These are phyloP conservation scores for Beauveria scarabaeidicola DNA, from an alignment of 2,329 filamentous ascomycete genomes.

Conservation along the genomic window DNA sequence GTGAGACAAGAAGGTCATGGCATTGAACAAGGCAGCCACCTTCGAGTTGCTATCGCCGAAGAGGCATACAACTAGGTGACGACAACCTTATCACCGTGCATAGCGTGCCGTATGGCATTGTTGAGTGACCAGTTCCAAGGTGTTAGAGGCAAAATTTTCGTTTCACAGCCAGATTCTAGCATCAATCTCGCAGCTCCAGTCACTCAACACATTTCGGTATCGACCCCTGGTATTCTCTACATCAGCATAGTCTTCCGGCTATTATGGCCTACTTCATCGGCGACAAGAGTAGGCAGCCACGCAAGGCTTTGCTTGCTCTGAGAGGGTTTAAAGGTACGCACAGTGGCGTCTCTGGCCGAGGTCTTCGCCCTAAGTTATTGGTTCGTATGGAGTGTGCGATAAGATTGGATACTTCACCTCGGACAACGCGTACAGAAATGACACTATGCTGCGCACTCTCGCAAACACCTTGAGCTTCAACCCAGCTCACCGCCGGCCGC, in stretches of 20 bases:
- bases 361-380: conserved; percentile 7
- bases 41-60: background rate
- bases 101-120: background rate
- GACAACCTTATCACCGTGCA: background rate
- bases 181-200: background rate
- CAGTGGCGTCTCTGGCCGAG: conserved; percentile 8
- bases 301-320: background rate
- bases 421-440: conserved; percentile 14
- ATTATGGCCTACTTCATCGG: background rate
- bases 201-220: background rate
- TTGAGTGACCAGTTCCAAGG: background rate
- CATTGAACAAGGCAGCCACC: background rate
- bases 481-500: background rate
- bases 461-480: conserved; percentile 10
- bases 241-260: background rate
- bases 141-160: background rate
- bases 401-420: conserved; percentile 11
- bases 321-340: conserved; percentile 10
- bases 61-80: background rate
- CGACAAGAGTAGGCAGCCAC: background rate
- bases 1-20: background rate
- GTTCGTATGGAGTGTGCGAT: conserved; percentile 7
- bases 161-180: background rate
- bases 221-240: background rate
- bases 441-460: conserved; percentile 13